phyloP scores from a whole-genome alignment of 345 rosid genomes.

The Eucalyptus lansdowneana region DNA sequence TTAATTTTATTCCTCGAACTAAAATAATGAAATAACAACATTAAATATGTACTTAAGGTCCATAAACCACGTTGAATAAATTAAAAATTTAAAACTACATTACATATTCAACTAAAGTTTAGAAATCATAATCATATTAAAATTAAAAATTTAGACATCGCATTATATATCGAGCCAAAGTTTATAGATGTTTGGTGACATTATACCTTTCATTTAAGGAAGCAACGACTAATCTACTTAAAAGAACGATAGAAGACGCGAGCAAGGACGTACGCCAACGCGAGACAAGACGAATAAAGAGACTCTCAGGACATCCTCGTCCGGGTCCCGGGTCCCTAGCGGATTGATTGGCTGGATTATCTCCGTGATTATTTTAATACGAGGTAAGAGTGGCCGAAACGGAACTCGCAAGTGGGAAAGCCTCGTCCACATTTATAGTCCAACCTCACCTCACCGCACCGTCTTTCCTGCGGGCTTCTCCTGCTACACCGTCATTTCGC shows the following conservation, averaged over 20 bases:
- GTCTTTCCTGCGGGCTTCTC: background rate
- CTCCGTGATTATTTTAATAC: background rate
- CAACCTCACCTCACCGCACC: background rate
- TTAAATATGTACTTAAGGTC: accelerated
- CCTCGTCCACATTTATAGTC: background rate
- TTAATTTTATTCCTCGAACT: accelerated
- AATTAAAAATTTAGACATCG: accelerated
- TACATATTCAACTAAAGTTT: too few species aligned
- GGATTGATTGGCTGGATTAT: background rate
- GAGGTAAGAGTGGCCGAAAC: background rate
- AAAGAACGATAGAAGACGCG: background rate
- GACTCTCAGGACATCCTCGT: background rate
- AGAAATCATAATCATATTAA: too few species aligned
- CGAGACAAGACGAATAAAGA: background rate
- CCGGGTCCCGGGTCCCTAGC: background rate
- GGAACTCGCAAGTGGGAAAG: background rate
- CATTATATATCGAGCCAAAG: accelerated
- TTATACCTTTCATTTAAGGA: too few species aligned
- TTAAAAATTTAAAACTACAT: accelerated
- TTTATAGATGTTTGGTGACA: too few species aligned
- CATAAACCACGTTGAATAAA: accelerated
- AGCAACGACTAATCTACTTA: background rate
- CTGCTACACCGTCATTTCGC: background rate
- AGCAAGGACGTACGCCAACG: background rate
- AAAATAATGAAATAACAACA: too few species aligned